Evolutionary conservation across 495 filamentous ascomycete genomes (phyloP).

Genomic region (Glutinoglossum americanum): DNA sequence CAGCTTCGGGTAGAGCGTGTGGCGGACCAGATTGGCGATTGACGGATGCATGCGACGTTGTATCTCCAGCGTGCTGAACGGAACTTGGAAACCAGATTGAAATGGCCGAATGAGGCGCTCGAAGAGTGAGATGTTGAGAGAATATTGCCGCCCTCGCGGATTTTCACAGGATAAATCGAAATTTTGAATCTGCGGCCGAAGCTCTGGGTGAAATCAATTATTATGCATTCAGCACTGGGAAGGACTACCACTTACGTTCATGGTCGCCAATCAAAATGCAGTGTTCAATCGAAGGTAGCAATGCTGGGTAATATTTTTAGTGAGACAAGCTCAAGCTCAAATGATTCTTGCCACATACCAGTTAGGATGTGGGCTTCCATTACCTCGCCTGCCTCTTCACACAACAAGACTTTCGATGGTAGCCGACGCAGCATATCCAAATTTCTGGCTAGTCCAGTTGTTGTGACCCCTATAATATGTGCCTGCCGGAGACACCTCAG

Average conservation of each 20-base stretch:
- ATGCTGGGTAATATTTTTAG: conserved; percentile 18
- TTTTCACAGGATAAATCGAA: conserved; percentile 41
- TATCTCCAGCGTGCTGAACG: conserved; percentile 34
- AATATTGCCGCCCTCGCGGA: conserved; percentile 28
- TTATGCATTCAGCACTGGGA: not conserved
- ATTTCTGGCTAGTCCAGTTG: conserved; percentile 48
- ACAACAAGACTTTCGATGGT: conserved; percentile 43
- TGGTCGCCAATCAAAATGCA: conserved; percentile 62
- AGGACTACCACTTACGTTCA: not conserved
- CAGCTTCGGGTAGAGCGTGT: conserved; percentile 42
- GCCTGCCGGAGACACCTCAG: conserved; percentile 28
- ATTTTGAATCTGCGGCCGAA: conserved; percentile 47
- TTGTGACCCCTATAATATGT: conserved; percentile 55
- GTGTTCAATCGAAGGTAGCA: conserved; percentile 52
- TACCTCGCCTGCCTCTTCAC: conserved; percentile 64
- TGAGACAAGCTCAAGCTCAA: not conserved
- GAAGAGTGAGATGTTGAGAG: conserved; percentile 45
- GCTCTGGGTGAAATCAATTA: conserved; percentile 21
- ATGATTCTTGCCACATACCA: not conserved
- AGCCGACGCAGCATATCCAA: conserved; percentile 37
- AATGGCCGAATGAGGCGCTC: conserved; percentile 37
- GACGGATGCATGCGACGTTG: conserved; percentile 64
- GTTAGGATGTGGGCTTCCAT: conserved; percentile 46
- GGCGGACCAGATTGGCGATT: conserved; percentile 35
- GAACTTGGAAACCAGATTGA: conserved; percentile 18